Percentiles rank a stretch among this genome's conserved stretches.
These are phyloP conservation scores for Beta macrorhiza DNA, from an alignment of 179 eudicot genomes.

Conservation along the genomic window DNA sequence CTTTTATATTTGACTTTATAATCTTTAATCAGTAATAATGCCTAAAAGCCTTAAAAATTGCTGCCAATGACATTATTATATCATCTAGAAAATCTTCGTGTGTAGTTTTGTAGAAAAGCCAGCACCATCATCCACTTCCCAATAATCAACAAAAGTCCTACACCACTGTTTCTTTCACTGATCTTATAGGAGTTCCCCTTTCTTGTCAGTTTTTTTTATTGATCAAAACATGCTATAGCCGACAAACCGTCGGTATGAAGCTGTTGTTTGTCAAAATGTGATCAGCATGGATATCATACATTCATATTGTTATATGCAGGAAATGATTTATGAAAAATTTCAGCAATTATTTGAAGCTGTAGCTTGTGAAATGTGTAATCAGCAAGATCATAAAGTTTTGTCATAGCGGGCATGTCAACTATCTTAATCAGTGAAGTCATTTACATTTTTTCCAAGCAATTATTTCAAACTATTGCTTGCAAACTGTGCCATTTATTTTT, in stretches of 20 bases:
- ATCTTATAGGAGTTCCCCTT: not conserved
- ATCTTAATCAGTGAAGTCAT: not conserved
- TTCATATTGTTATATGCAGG: not conserved
- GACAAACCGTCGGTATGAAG: constrained; percentile 29
- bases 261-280: constrained; percentile 17
- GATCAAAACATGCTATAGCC: constrained; percentile 2
- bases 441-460: not conserved
- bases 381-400: not conserved
- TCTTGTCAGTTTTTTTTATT: not conserved
- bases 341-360: not conserved
- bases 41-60: not conserved
- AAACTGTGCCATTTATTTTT: too few relatives aligned
- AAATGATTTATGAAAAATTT: not conserved
- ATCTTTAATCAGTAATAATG: not conserved
- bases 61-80: not conserved
- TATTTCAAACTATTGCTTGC: not conserved
- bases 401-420: not conserved
- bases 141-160: not conserved
- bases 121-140: constrained; percentile 2
- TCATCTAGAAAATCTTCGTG: not conserved
- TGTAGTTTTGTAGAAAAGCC: not conserved
- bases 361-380: not conserved
- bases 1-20: not conserved
- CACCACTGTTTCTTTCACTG: not conserved
- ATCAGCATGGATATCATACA: constrained; percentile 10